Base-by-base conservation (phyloP, 768 basidiomycete species). In the Crucibulum laeve region DNA sequence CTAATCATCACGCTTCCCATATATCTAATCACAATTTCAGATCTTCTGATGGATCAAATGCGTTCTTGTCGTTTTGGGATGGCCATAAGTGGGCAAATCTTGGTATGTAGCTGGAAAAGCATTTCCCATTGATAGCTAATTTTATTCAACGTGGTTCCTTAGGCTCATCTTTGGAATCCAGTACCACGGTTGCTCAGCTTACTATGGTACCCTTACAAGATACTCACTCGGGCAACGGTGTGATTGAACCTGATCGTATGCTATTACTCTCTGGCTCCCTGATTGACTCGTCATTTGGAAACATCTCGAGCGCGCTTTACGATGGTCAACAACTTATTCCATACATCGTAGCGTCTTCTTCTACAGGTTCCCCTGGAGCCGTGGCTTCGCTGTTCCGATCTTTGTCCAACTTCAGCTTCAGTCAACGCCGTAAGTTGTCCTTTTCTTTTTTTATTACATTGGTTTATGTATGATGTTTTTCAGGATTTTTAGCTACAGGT, bases 401-500 rank as follows among this genome's bases (percentile, higher is more conserved):
- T 15, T 74, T 88, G 47, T 62, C 82, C 2, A 77, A 68, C 43
- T 91, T 94, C 63, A 82, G 79, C 58, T 94, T 92, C 61, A 70
- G 58, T 24, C 79, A 79, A 57, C 75, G 68, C 40, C 72, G 89
- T 91, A 58, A 67, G 87, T 69, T 15, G 45, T 40, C 37, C 46
- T 25, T 13, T 34, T 30, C 15, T 44, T 41, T 22, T 14, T 39
- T 42, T n/a, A 19, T 11, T 4, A 15, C 35, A 47, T 18, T 54
- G 28, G 10, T 40, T 35, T 40, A n/a, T 58, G 40, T 48, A 49
- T 24, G 30, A n/a, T 26, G 34, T 41, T 7, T 25, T 52, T 6
- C 52, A 91, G 91, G 84, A 54, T 88, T 91, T 73, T 77, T 99
- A 43, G 91, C 94, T 0, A 79, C 81, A 18, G 96, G 95, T 1